Conservation (phyloP, 495 filamentous ascomycete species). For the Annulohypoxylon bovei region DNA sequence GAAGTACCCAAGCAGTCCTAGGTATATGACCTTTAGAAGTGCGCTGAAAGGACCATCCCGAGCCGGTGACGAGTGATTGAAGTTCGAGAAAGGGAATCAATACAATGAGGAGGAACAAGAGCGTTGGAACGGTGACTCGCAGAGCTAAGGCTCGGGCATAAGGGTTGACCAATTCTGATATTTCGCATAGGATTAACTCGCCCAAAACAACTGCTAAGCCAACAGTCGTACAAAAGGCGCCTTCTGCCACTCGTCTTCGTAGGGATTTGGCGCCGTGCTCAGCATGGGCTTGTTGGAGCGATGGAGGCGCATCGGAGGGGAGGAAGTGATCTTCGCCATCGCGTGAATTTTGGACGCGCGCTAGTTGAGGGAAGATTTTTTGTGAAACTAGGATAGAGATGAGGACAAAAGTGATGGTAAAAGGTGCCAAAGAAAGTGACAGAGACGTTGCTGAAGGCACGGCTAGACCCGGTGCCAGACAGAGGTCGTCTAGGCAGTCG, state of each 20-base stretch:
- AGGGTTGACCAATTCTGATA: slow-evolving; percentile 73
- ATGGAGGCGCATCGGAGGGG: slow-evolving; percentile 60
- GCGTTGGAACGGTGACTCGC: slow-evolving; percentile 68
- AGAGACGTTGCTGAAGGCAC: slow-evolving; percentile 43
- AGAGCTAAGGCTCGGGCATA: slow-evolving; percentile 69
- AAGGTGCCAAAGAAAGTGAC: slow-evolving; percentile 53
- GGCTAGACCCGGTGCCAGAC: slow-evolving; percentile 43
- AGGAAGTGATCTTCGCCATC: slow-evolving; percentile 64
- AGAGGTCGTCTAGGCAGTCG: slow-evolving; percentile 49
- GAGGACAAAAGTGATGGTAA: slow-evolving; percentile 43
- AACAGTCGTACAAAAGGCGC: slow-evolving; percentile 75
- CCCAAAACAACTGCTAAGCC: slow-evolving; percentile 77
- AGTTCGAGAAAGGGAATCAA: slow-evolving; percentile 78
- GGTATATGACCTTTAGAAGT: slow-evolving; percentile 59
- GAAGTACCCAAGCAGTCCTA: slow-evolving; percentile 65
- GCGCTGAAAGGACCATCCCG: slow-evolving; percentile 66
- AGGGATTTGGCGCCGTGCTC: slow-evolving; percentile 56
- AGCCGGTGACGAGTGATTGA: slow-evolving; percentile 68
- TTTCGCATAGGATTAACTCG: slow-evolving; percentile 80
- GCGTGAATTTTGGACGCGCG: slow-evolving; percentile 57
- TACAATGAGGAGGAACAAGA: slow-evolving; percentile 73
- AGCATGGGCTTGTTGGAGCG: slow-evolving; percentile 60
- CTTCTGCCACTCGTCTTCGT: slow-evolving; percentile 64
- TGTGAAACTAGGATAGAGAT: slow-evolving; percentile 62
- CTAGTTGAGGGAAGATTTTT: slow-evolving; percentile 72